Conservation (phyloP, 2,329 filamentous ascomycete species). For the Mycogone perniciosa region DNA sequence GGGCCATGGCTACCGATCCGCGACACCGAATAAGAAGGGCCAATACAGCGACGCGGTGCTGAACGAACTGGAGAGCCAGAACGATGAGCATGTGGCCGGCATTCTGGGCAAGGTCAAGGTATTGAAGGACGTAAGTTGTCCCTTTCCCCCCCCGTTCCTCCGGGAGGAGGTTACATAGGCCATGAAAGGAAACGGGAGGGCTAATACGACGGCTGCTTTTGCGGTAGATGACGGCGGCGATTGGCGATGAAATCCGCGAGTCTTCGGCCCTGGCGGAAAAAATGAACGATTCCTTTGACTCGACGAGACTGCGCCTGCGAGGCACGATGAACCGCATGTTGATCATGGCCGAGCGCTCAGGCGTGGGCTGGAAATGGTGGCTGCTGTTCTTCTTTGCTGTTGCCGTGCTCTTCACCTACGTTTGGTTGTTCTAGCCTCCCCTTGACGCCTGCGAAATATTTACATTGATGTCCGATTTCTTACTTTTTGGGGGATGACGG, state of each 20-base stretch:
- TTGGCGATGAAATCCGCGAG: conserved; percentile 91
- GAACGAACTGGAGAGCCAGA: conserved; percentile 91
- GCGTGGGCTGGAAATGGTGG: conserved; percentile 96
- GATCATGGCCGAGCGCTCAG: conserved; percentile 87
- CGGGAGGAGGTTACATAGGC: too few species aligned
- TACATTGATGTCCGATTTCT: too few species aligned
- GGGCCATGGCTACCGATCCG: conserved; percentile 49
- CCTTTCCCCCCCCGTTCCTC: not conserved
- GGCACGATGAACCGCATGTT: conserved; percentile 98
- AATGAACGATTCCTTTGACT: conserved; percentile 94
- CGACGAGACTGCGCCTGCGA: conserved; percentile 68
- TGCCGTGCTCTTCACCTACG: conserved; percentile 77
- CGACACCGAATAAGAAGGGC: conserved; percentile 71
- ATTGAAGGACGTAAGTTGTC: conserved; percentile 70
- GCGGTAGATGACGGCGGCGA: conserved; percentile 77
- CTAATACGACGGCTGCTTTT: not conserved
- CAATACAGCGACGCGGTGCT: conserved; percentile 91
- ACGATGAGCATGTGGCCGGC: conserved; percentile 83
- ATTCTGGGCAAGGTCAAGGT: conserved; percentile 84
- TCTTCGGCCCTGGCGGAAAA: conserved; percentile 83
- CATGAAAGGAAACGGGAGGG: not conserved
- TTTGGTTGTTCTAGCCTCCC: conserved; percentile 71
- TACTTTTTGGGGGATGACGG: conserved; percentile 1
- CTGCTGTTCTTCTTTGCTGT: conserved; percentile 81
- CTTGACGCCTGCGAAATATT: not conserved